Evolutionary conservation across 1,284 basidiomycete species (phyloP), one percentile per base, ranked within the genome.

Genomic region (Cutaneotrichosporon mucoides): DNA sequence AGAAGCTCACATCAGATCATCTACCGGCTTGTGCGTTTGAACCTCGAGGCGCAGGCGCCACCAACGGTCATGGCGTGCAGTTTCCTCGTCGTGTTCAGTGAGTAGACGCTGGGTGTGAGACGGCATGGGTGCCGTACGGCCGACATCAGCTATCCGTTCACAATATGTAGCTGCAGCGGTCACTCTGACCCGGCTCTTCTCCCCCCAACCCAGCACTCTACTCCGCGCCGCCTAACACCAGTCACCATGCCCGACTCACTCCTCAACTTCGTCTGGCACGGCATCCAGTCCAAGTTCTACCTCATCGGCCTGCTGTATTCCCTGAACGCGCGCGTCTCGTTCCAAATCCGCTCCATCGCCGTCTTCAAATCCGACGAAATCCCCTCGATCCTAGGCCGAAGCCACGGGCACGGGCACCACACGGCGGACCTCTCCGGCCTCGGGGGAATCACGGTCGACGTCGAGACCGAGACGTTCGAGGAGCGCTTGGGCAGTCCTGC

Each of bases 251-350:
- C 67, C 9, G 37, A 54, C 12, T 62, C 59, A 16, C 55, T 57
- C 5, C 63, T 70, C 45, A 64, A 64, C 41, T n/a, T 52, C 13
- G 38, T 52, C 13, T 52, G 50, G 50, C 50, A 41, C 10, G 61
- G 57, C 49, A 64, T 68, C 42, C 66, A 68, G 56, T 55, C 59
- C 55, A 69, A 71, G 57, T 55, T 71, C 51, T 68, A 69, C 63
- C 59, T 55, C 48, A 56, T 67, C 13, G 66, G 65, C 42, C 52
- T 71, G 41, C 62, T 69, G 58, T 69, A 68, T 60, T 59, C 68
- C 11, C 60, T 71, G 41, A 71, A 69, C 56, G 51, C 61, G 38
- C 60, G 50, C 33, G 52, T 51, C 6, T 45, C 51, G 6, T 53
- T 53, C 45, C 45, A 43, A 12, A 3, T 36, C 34, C 47, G 35